Conservation (phyloP, 1,284 basidiomycete species). For the Anthracocystis setariae region DNA sequence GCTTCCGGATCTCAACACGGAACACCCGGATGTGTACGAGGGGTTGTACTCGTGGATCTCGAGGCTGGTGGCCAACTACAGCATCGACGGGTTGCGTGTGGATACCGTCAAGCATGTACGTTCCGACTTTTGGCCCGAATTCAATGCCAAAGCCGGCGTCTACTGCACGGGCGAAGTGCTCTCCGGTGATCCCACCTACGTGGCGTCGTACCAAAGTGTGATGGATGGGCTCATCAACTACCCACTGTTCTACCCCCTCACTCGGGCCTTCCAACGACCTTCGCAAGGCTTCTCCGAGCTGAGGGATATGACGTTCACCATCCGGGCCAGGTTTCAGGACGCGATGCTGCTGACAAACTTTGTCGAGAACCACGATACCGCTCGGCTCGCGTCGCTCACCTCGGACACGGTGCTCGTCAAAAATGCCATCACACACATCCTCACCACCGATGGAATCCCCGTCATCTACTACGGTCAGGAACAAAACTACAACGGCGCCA, state of each 20-base stretch:
- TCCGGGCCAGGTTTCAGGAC: constrained; percentile 65
- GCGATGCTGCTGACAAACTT: constrained; percentile 78
- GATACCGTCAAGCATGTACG: constrained; percentile 77
- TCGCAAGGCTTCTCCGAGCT: constrained; percentile 58
- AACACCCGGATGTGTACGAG: constrained; percentile 73
- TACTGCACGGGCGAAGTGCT: constrained; percentile 87
- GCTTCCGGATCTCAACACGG: constrained; percentile 79
- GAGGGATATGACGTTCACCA: constrained; percentile 20
- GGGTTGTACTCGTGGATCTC: constrained; percentile 75
- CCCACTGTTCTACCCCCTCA: constrained; percentile 79
- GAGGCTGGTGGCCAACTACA: constrained; percentile 74
- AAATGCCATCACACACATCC: constrained; percentile 70
- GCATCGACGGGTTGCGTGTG: constrained; percentile 78
- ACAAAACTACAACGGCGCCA: constrained; percentile 71
- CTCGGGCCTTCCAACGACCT: constrained; percentile 73
- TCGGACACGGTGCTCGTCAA: constrained; percentile 59
- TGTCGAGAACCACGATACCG: constrained; percentile 83
- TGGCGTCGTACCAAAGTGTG: constrained; percentile 63
- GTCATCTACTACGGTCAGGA: constrained; percentile 74
- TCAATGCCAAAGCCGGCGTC: constrained; percentile 77
- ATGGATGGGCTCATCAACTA: constrained; percentile 74
- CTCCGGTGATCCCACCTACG: constrained; percentile 72
- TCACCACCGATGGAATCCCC: constrained; percentile 72
- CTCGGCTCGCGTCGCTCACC: constrained; percentile 71
- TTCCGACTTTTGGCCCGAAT: constrained; percentile 76